Percentiles rank a stretch among this genome's conserved stretches.
phyloP scores from a whole-genome alignment of 148 eudicot genomes.

The Chenopodium suecicum region DNA sequence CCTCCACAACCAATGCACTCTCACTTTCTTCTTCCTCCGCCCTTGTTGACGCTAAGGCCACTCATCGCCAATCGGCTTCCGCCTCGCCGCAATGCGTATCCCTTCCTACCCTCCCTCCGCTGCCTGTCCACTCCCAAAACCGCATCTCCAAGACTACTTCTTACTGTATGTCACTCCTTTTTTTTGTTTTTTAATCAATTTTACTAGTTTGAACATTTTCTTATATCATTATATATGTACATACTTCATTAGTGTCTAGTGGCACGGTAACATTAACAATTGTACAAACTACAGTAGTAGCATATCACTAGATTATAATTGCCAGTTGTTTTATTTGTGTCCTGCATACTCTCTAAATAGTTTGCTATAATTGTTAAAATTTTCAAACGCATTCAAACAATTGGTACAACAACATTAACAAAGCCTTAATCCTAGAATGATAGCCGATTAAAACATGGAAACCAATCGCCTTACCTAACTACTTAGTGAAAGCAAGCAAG shows the following conservation, averaged over 20 bases:
- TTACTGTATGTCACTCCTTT: slow-evolving; percentile 42
- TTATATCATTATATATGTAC: background rate
- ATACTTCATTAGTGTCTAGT: background rate
- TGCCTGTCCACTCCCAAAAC: slow-evolving; percentile 41
- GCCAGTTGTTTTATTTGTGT: background rate
- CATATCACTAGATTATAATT: background rate
- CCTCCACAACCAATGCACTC: slow-evolving; percentile 52
- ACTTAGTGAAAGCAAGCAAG: no score
- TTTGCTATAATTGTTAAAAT: background rate
- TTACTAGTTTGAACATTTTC: background rate
- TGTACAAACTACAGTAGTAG: background rate
- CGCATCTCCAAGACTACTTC: slow-evolving; percentile 48
- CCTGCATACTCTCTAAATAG: no score
- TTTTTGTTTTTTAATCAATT: background rate
- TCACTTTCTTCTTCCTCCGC: slow-evolving; percentile 53
- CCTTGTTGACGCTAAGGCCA: slow-evolving; percentile 41
- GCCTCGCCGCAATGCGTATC: slow-evolving; percentile 59
- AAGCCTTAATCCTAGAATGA: no score
- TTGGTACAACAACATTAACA: no score
- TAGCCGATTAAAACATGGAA: no score
- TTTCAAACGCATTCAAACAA: no score
- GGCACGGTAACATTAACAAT: background rate
- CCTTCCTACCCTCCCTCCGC: slow-evolving; percentile 60
- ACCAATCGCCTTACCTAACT: no score
- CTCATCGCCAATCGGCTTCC: slow-evolving; percentile 50